phyloP scores from a whole-genome alignment of 2,329 filamentous ascomycete species.

The Penicillium sp. region DNA sequence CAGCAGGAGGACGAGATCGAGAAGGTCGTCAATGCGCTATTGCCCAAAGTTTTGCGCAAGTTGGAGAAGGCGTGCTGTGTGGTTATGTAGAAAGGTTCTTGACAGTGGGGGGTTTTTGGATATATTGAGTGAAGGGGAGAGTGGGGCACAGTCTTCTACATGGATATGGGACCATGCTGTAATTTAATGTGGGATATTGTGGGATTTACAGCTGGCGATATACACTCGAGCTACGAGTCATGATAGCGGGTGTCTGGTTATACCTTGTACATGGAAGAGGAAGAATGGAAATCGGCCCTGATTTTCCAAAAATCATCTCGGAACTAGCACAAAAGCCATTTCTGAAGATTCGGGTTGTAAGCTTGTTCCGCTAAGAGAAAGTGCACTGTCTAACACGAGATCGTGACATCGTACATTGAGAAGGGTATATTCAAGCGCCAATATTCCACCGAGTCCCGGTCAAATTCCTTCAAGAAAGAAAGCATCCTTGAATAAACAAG shows the following conservation, averaged over 20 bases:
- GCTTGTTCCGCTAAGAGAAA: background rate
- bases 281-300: background rate
- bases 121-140: constrained; percentile 3
- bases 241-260: constrained; percentile 10
- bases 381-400: background rate
- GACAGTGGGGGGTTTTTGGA: background rate
- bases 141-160: constrained; percentile 3
- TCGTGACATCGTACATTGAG: constrained; percentile 15
- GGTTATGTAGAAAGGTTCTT: constrained; percentile 64
- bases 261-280: constrained; percentile 6
- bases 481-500: background rate
- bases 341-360: background rate
- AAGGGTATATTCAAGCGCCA: constrained; percentile 25
- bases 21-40: constrained; percentile 62
- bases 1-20: constrained; percentile 62
- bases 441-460: background rate
- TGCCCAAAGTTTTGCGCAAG: constrained; percentile 65
- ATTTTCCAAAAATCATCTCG: background rate
- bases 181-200: constrained; percentile 4
- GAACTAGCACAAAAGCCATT: background rate
- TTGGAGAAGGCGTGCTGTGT: constrained; percentile 72
- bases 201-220: background rate
- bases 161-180: background rate
- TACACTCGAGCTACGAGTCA: constrained; percentile 12
- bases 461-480: no score